Percentiles rank a stretch among this genome's conserved stretches.
phyloP scores from a whole-genome alignment of 2,329 filamentous ascomycete species.

The Trichoderma lentiforme region DNA sequence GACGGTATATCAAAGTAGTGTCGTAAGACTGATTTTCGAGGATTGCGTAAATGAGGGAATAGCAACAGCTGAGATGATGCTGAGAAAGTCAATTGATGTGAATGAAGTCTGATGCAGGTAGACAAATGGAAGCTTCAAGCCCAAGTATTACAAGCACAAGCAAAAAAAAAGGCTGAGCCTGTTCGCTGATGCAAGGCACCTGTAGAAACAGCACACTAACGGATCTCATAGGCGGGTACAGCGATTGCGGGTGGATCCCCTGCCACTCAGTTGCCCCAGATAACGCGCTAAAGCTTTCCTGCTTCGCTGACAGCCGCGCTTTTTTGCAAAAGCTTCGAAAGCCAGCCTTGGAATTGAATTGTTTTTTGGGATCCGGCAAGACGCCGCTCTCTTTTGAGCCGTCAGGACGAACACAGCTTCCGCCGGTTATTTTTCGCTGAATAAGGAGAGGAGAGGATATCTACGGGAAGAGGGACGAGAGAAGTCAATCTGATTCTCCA shows the following conservation, averaged over 20 bases:
- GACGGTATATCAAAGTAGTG: background rate
- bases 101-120: background rate
- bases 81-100: background rate
- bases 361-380: background rate
- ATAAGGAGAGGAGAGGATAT: background rate
- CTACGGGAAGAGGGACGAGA: background rate
- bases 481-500: background rate
- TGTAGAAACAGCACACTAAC: conserved; percentile 1
- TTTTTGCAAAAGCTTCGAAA: conserved; percentile 18
- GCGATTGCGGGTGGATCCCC: conserved; percentile 8
- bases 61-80: background rate
- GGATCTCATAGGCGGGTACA: conserved; percentile 12
- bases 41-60: background rate
- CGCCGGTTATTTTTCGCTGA: background rate
- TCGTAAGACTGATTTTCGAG: background rate
- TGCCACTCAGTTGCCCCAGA: background rate
- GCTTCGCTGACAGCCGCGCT: conserved; percentile 18
- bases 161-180: conserved; percentile 1
- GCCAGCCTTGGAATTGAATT: conserved; percentile 8
- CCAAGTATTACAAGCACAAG: background rate
- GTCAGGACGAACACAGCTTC: background rate
- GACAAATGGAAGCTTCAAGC: background rate
- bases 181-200: conserved; percentile 18
- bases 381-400: conserved; percentile 7
- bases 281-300: conserved; percentile 15